Conservation (phyloP, 768 basidiomycete species). For the Auricularia sp. region DNA sequence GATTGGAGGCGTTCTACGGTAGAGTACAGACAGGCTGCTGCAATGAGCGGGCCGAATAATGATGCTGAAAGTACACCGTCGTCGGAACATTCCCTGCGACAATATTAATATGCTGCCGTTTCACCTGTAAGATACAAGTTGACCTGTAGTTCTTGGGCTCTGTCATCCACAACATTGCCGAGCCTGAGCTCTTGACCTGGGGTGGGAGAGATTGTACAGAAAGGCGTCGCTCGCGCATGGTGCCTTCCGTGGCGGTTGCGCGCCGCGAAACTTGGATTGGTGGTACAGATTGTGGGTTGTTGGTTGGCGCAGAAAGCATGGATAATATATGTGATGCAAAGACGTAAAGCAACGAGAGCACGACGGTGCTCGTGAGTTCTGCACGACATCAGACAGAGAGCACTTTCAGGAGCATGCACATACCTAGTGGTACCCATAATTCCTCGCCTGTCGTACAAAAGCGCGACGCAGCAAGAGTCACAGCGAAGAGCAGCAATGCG, state of each 20-base stretch:
- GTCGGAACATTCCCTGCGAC: slow-evolving; percentile 60
- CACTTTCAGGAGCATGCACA: slow-evolving; percentile 7
- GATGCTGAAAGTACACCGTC: slow-evolving; percentile 81
- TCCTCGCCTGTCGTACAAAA: slow-evolving; percentile 29
- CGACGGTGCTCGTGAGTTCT: slow-evolving; percentile 52
- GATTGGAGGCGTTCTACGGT: slow-evolving; percentile 27
- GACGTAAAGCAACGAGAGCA: slow-evolving; percentile 49
- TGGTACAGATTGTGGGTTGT: slow-evolving; percentile 7
- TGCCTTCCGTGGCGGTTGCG: background rate
- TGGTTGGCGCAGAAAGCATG: slow-evolving; percentile 19
- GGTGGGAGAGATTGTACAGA: background rate
- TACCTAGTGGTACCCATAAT: slow-evolving; percentile 46
- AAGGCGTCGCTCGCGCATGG: background rate
- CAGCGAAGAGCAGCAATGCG: slow-evolving; percentile 51
- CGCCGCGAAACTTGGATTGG: slow-evolving; percentile 3
- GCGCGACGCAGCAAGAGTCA: slow-evolving; percentile 45
- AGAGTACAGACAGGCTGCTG: slow-evolving; percentile 54
- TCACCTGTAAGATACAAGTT: slow-evolving; percentile 9
- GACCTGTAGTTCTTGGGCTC: slow-evolving; percentile 82
- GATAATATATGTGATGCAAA: slow-evolving; percentile 47
- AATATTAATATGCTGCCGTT: slow-evolving; percentile 8
- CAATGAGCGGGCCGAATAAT: slow-evolving; percentile 73
- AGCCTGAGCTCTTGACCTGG: slow-evolving; percentile 42
- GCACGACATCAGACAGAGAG: slow-evolving; percentile 1
- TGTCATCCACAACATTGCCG: slow-evolving; percentile 66